Evolutionary conservation across 2,329 filamentous ascomycete species (phyloP).

Genomic region (Shiraia bambusicola): DNA sequence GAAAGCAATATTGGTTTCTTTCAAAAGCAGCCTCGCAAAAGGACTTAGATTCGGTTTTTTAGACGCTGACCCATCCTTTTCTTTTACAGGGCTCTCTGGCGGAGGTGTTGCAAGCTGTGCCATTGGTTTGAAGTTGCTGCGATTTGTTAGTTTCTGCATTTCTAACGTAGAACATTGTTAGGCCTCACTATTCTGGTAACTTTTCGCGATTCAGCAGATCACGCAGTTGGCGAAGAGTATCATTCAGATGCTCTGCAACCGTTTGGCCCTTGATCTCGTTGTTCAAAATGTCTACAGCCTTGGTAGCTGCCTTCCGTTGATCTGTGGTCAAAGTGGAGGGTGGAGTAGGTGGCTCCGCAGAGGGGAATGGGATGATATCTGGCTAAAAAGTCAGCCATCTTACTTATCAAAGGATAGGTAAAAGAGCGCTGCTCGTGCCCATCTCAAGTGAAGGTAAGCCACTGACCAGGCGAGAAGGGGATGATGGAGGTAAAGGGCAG

Average conservation of each 20-base stretch:
- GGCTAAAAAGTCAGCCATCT: constrained; percentile 17
- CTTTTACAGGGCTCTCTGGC: constrained; percentile 27
- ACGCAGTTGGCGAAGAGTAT: constrained; percentile 72
- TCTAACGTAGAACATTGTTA: neutral
- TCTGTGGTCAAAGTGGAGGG: constrained; percentile 40
- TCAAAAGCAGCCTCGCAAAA: constrained; percentile 58
- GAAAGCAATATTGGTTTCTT: constrained; percentile 43
- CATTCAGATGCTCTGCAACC: constrained; percentile 66
- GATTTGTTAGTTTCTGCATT: constrained; percentile 12
- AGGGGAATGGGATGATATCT: constrained; percentile 52
- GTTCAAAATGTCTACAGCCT: constrained; percentile 68
- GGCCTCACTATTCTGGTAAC: constrained; percentile 65
- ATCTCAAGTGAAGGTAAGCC: constrained; percentile 18
- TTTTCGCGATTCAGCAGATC: constrained; percentile 72
- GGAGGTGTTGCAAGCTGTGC: constrained; percentile 35
- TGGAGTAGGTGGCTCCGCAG: constrained; percentile 44
- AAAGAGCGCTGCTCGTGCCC: constrained; percentile 15
- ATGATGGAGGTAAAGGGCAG: constrained; percentile 79
- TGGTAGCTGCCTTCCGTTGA: constrained; percentile 54
- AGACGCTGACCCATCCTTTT: constrained; percentile 22
- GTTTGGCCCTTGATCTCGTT: constrained; percentile 63
- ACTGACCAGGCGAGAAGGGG: constrained; percentile 72
- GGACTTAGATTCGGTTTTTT: constrained; percentile 45
- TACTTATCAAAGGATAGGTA: constrained; percentile 10
- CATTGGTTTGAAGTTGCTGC: constrained; percentile 37